Evolutionary conservation across 768 basidiomycete genomes (phyloP), one percentile per base, ranked within the genome.

Genomic region (Psilocybe cyanescens): DNA sequence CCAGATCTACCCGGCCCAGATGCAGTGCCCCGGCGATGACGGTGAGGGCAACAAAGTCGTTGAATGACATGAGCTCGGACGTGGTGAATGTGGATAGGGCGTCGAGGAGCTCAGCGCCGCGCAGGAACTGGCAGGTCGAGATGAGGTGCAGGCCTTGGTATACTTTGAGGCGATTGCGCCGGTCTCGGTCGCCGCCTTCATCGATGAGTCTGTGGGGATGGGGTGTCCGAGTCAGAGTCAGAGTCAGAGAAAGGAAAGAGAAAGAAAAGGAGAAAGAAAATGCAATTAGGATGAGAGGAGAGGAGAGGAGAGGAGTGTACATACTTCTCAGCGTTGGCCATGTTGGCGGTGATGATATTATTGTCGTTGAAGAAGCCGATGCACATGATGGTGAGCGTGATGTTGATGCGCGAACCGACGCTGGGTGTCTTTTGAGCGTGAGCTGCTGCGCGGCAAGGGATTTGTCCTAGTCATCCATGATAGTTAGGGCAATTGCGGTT

Each of bases 121-220:
- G 85, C 70, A 92, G 89, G 81, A 98, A 98, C 69, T 96, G 89
- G n/a, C 97, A 90, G 62, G 93, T 90, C 31, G 93, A 91, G 33
- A 96, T 77, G 47, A 90, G 79, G 70, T 97, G 91, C 0, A 97
- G 79, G 51, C 91, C 96, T 53, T 87, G 86, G 79, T 99, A 99
- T 45, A 98, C 97, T 76, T 99, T 99, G 68, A 98, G 86, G 48
- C 97, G 86, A 74, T 98, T 99, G 41, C 95, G 86, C 57, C 97
- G 82, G 74, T 99, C 97, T 97, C 97, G 99, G 77, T 99, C 97
- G 48, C 97, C 97, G 0, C 97, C 97, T 73, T 94, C 86, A 67
- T 98, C 95, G 57, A 97, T 91, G 46, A 97, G 80, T 58, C 94
- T 95, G 70, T 55, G 41, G 11, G 35, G 3, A 31, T 39, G 35